These are phyloP conservation scores for Coemansia guatemalensis DNA, from an alignment of 192 early-diverging fungal genomes.

Conservation along the genomic window DNA sequence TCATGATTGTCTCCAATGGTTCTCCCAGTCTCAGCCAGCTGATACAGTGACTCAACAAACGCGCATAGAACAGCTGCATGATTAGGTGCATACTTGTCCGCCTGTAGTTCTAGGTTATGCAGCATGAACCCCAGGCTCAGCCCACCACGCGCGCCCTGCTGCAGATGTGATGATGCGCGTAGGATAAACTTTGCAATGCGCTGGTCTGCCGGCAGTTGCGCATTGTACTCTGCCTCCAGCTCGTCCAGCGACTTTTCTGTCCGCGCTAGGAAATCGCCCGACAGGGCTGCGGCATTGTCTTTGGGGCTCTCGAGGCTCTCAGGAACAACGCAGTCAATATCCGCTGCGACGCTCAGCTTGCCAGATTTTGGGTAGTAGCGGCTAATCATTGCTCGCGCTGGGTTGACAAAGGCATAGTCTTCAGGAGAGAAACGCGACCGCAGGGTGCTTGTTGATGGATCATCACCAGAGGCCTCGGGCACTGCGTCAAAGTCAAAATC, in stretches of 20 bases:
- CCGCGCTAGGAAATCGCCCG: not conserved
- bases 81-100: slow-evolving; percentile 39
- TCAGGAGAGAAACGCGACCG: slow-evolving; percentile 6
- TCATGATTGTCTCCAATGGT: not conserved
- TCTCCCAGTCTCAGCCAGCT: slow-evolving; percentile 23
- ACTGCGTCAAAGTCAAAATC: not conserved
- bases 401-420: slow-evolving; percentile 31
- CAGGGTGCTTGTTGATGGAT: not conserved
- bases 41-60: slow-evolving; percentile 48
- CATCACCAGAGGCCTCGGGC: not conserved
- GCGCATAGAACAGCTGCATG: slow-evolving; percentile 44
- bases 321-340: slow-evolving; percentile 36
- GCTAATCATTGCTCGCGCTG: slow-evolving; percentile 33
- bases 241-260: slow-evolving; percentile 26
- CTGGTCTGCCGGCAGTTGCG: slow-evolving; percentile 44
- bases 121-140: slow-evolving; percentile 52
- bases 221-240: slow-evolving; percentile 41
- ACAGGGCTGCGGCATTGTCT: not conserved
- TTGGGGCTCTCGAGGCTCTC: not conserved
- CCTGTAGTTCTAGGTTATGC: slow-evolving; percentile 39
- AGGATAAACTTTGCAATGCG: slow-evolving; percentile 53
- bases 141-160: slow-evolving; percentile 47
- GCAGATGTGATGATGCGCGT: slow-evolving; percentile 50
- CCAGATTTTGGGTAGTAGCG: slow-evolving; percentile 47
- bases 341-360: slow-evolving; percentile 28